These are phyloP conservation scores for Staphylotrichum longicolle DNA, from an alignment of 495 filamentous ascomycete species.

Conservation along the genomic window DNA sequence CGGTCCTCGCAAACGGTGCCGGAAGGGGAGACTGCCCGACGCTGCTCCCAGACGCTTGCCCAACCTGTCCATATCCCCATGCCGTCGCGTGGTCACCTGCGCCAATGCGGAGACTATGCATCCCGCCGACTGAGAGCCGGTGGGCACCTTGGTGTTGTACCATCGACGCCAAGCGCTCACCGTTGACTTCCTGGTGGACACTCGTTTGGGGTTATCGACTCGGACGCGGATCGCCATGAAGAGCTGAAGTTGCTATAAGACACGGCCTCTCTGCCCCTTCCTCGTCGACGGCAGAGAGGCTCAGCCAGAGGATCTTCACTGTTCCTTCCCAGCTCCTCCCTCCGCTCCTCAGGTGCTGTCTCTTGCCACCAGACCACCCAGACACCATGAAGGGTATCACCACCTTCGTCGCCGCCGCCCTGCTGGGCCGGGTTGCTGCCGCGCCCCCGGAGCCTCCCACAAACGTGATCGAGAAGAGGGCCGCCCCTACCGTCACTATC, in stretches of 20 bases:
- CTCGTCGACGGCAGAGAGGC: too few relatives aligned
- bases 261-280: too few relatives aligned
- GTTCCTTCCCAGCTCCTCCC: slow-evolving; percentile 6
- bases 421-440: slow-evolving; percentile 30
- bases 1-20: slow-evolving; percentile 9
- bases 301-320: slow-evolving; percentile 9
- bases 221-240: slow-evolving; percentile 1
- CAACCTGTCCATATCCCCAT: slow-evolving; percentile 28
- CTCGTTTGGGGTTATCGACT: background rate
- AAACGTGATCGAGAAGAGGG: slow-evolving; percentile 37
- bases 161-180: slow-evolving; percentile 4
- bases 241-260: background rate
- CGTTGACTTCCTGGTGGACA: slow-evolving; percentile 11
- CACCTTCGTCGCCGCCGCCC: slow-evolving; percentile 24
- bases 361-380: background rate
- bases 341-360: background rate
- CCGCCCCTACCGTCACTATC: slow-evolving; percentile 47
- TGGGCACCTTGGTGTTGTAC: background rate
- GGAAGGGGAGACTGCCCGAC: slow-evolving; percentile 8
- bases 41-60: slow-evolving; percentile 27
- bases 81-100: slow-evolving; percentile 28
- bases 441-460: slow-evolving; percentile 36
- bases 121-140: background rate
- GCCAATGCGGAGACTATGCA: background rate
- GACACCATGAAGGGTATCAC: slow-evolving; percentile 34